phyloP scores from a whole-genome alignment of 345 rosid genomes.

The Rhizophora mangle region DNA sequence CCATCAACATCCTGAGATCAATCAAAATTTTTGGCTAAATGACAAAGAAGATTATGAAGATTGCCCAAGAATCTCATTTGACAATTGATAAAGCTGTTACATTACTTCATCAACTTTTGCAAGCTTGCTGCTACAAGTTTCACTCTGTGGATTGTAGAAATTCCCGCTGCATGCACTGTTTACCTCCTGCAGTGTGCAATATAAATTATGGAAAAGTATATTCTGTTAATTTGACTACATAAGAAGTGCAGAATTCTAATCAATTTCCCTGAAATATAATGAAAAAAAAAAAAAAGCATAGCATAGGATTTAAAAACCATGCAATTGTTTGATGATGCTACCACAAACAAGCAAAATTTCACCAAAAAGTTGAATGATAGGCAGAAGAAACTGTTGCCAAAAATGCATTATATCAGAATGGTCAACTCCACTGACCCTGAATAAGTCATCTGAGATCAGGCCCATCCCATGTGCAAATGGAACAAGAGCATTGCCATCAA shows the following conservation, averaged over 20 bases:
- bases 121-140: constrained; percentile 33
- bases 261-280: not conserved
- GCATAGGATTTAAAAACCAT: not conserved
- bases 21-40: constrained; percentile 10
- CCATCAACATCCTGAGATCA: constrained; percentile 43
- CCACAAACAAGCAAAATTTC: too few species aligned
- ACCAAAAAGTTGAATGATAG: too few species aligned
- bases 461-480: constrained; percentile 94
- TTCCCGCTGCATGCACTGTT: constrained; percentile 50
- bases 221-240: not conserved
- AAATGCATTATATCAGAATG: not conserved
- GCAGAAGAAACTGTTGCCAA: constrained; percentile 7
- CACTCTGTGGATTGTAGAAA: constrained; percentile 34
- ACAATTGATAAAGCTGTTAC: constrained; percentile 7
- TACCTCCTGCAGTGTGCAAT: constrained; percentile 49
- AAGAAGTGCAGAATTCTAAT: not conserved
- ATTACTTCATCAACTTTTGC: constrained; percentile 53
- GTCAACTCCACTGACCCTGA: constrained; percentile 43
- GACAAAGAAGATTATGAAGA: not conserved
- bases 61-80: not conserved
- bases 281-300: not conserved
- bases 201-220: constrained; percentile 8
- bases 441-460: constrained; percentile 70
- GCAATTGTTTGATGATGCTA: not conserved
- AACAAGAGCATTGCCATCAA: constrained; percentile 85